phyloP scores from a whole-genome alignment of 2,329 filamentous ascomycete species.

The Sporothrix variecibatus region DNA sequence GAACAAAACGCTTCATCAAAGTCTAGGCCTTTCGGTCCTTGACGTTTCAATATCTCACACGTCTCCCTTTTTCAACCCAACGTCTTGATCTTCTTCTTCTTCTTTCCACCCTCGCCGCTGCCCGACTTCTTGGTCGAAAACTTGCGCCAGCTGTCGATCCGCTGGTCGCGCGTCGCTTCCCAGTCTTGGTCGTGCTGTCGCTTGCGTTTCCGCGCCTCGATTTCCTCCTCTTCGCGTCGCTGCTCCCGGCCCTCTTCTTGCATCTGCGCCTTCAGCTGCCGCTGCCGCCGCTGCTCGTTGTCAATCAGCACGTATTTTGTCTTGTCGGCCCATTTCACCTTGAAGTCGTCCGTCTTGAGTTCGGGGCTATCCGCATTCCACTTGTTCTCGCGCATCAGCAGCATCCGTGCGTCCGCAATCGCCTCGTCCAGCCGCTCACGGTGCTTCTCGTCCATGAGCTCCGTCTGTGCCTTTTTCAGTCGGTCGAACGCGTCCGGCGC shows the following conservation, averaged over 20 bases:
- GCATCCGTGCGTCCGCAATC: constrained; percentile 92
- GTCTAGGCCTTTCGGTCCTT: background rate
- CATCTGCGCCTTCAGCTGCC: constrained; percentile 91
- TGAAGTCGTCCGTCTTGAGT: constrained; percentile 80
- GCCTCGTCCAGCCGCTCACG: constrained; percentile 86
- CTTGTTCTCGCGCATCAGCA: constrained; percentile 91
- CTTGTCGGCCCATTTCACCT: constrained; percentile 86
- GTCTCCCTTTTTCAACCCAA: constrained; percentile 50
- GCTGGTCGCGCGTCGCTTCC: constrained; percentile 87
- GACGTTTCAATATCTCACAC: background rate
- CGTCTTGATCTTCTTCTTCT: constrained; percentile 69
- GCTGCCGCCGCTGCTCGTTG: constrained; percentile 79
- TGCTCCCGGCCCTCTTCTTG: constrained; percentile 93
- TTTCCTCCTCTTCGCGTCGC: constrained; percentile 80
- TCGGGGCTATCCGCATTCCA: constrained; percentile 88
- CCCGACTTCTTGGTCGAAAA: constrained; percentile 66
- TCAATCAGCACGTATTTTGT: constrained; percentile 87
- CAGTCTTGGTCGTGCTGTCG: constrained; percentile 92
- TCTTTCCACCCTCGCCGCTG: constrained; percentile 42
- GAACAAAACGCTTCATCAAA: background rate
- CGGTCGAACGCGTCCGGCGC: constrained; percentile 96
- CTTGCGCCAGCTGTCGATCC: constrained; percentile 91
- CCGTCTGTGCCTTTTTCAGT: constrained; percentile 89
- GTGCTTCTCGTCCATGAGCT: constrained; percentile 91
- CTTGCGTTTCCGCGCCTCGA: constrained; percentile 79